Base-by-base conservation (phyloP, 2,329 filamentous ascomycete species). In the Pseudogymnoascus sp. region DNA sequence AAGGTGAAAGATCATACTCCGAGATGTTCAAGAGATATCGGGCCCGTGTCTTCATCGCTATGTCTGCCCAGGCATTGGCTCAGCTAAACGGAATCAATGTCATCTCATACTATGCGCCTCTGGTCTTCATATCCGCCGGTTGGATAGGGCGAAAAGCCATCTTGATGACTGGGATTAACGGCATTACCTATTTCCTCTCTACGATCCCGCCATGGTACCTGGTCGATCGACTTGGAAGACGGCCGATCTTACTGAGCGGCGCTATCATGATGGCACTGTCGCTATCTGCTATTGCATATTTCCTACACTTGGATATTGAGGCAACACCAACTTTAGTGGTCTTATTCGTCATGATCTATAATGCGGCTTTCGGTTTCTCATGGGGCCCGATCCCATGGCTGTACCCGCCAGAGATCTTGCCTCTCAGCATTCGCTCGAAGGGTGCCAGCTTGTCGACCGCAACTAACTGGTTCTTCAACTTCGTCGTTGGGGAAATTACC, bases 41-140 rank as follows among this genome's bases (percentile, higher is more conserved):
- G 73, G 94, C 89, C 71, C 91, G 94, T 62, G 93, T 97, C 67
- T 91, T 97, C 72, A 97, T 97, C 74, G 94, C 94, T 77, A 97
- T 97, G 94, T 97, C 93, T 35, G 94, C 94, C 3, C 94, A 97
- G 76, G 92, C 88, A 5, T 84, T 99, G 67, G 94, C 94, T 28
- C 94, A 99, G 77, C 85, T 99, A 62, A 97, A 97, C 78, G 94
- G 94, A 68, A 99, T 99, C 79, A 99, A 99, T 77, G 94, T 99
- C 73, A 99, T 99, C 67, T 97, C 93, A 1, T 99, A 97, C 80
- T 99, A 99, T 73, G 94, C 94, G 0, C 94, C 94, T 0, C 12
- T 62, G 21, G 93, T 97, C 14, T 97, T 99, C 71, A 92, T 97
- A 76, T 92, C 92, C 65, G 94, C 94, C 38, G 93, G 94, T n/a